These are phyloP conservation scores for Saccharomyces eubayanus DNA, from an alignment of 805 yeast genomes.

Conservation along the genomic window DNA sequence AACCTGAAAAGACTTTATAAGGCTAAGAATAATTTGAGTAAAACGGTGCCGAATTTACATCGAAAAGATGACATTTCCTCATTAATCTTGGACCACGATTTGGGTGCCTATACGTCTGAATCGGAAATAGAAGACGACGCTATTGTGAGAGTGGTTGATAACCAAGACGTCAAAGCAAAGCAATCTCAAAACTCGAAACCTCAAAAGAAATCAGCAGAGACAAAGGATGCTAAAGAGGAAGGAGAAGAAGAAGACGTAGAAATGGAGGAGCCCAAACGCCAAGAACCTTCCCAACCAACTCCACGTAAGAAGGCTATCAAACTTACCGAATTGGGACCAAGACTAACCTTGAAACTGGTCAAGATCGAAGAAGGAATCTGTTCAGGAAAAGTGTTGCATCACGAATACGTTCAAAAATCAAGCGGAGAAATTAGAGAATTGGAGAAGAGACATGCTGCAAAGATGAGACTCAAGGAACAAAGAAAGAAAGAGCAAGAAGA, in stretches of 20 bases:
- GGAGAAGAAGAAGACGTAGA: slow-evolving; percentile 14
- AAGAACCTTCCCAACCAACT: slow-evolving; percentile 5
- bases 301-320: slow-evolving; percentile 75
- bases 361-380: slow-evolving; percentile 93
- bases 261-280: slow-evolving; percentile 2
- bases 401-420: slow-evolving; percentile 58
- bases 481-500: slow-evolving; percentile 74
- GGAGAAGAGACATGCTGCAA: slow-evolving; percentile 59
- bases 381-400: slow-evolving; percentile 80
- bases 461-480: slow-evolving; percentile 53
- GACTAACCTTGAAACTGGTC: slow-evolving; percentile 63
- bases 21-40: slow-evolving; percentile 51
- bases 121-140: slow-evolving; percentile 92
- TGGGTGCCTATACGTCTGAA: slow-evolving; percentile 74
- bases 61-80: slow-evolving; percentile 72
- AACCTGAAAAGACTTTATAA: slow-evolving; percentile 64
- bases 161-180: slow-evolving; percentile 20
- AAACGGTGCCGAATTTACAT: slow-evolving; percentile 61
- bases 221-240: slow-evolving; percentile 11
- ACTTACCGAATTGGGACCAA: slow-evolving; percentile 87
- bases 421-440: slow-evolving; percentile 49
- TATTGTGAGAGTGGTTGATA: slow-evolving; percentile 50
- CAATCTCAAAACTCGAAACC: slow-evolving; percentile 13
- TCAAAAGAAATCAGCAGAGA: slow-evolving; percentile 16
- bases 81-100: slow-evolving; percentile 70